phyloP scores from a whole-genome alignment of 345 rosid genomes.

The Linum lewisii region DNA sequence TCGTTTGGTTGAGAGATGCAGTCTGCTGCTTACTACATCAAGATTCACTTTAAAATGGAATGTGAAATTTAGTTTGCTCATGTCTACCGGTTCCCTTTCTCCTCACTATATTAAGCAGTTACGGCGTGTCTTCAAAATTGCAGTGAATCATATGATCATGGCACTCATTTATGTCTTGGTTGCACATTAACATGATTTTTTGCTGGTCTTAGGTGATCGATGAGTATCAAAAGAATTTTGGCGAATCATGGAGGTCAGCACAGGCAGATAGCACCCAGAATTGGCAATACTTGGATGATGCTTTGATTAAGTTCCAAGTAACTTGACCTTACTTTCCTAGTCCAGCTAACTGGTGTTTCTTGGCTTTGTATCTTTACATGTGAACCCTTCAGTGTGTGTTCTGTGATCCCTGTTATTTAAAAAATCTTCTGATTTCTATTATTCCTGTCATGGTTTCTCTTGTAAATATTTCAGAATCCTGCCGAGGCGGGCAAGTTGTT shows the following conservation, averaged over 20 bases:
- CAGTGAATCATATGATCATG: not conserved
- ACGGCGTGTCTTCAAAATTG: not conserved
- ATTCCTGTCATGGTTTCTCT: not conserved
- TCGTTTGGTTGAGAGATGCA: not conserved
- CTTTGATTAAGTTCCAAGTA: slow-evolving; percentile 79
- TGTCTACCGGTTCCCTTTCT: not conserved
- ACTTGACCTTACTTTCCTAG: not conserved
- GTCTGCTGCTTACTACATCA: not conserved
- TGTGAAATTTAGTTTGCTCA: not conserved
- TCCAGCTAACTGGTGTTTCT: not conserved
- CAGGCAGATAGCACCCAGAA: slow-evolving; percentile 50
- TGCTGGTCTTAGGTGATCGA: slow-evolving; percentile 49
- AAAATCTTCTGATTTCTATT: not conserved
- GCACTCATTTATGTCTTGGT: not conserved
- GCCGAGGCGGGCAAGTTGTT: slow-evolving; percentile 94
- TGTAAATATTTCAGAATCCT: slow-evolving; percentile 66
- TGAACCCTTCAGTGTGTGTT: not conserved
- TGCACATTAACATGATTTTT: not conserved
- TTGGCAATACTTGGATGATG: slow-evolving; percentile 81
- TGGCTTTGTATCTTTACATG: not conserved
- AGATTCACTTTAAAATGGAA: not conserved
- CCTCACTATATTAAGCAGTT: not conserved
- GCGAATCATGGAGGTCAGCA: slow-evolving; percentile 72
- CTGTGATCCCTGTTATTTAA: not conserved
- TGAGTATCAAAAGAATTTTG: slow-evolving; percentile 86